Conservation (phyloP, 768 basidiomycete genomes). For the Paxillus ammoniavirescens region DNA sequence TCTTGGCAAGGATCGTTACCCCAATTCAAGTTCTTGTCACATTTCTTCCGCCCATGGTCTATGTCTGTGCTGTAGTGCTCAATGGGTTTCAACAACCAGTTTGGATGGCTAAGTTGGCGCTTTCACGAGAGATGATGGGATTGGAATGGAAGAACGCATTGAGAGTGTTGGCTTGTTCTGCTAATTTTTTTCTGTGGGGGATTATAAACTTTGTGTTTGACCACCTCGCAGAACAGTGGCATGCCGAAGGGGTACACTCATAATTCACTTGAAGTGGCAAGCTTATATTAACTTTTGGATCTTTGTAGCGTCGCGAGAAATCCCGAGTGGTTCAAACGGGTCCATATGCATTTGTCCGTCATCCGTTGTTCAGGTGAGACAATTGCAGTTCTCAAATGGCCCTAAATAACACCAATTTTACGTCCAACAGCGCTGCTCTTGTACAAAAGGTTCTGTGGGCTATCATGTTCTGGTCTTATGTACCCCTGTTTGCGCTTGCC, state of each 20-base stretch:
- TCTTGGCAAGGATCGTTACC: conserved; percentile 19
- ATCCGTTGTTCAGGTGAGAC: conserved; percentile 27
- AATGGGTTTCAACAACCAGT: conserved; percentile 24
- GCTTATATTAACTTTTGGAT: not conserved
- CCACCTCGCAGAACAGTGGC: conserved; percentile 21
- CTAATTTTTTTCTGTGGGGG: not conserved
- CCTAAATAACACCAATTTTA: not conserved
- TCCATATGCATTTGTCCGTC: conserved; percentile 31
- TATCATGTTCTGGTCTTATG: conserved; percentile 26
- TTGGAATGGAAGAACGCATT: conserved; percentile 10
- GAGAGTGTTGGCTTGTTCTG: conserved; percentile 16
- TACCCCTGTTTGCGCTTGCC: conserved; percentile 16
- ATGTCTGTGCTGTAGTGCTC: conserved; percentile 17
- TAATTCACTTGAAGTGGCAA: not conserved
- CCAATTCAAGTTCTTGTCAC: conserved; percentile 12
- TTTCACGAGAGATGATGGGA: conserved; percentile 9
- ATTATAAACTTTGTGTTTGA: not conserved
- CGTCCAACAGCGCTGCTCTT: not conserved
- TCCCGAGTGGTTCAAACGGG: conserved; percentile 26
- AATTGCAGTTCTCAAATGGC: no score
- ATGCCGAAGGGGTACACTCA: conserved; percentile 19
- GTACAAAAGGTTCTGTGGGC: no score
- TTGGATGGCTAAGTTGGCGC: conserved; percentile 22
- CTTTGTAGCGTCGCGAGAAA: conserved; percentile 22
- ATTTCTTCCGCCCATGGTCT: conserved; percentile 17